phyloP scores from a whole-genome alignment of 495 filamentous ascomycete genomes.

The Apiosordaria backusii region DNA sequence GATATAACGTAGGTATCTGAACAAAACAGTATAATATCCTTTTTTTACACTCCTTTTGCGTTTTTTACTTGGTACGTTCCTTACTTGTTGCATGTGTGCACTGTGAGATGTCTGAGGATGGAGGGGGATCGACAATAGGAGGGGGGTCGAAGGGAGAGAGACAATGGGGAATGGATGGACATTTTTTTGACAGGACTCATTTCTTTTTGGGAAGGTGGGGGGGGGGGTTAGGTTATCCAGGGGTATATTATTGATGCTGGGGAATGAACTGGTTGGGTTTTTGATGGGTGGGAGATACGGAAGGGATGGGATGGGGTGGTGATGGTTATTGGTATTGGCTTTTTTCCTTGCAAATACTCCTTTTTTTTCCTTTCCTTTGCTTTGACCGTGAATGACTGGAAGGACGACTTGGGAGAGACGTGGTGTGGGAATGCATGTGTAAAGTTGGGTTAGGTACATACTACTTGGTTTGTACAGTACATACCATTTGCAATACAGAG shows the following conservation, averaged over 20 bases:
- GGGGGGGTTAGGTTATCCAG: too few species aligned
- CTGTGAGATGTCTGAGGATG: not conserved
- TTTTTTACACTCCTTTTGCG: not conserved
- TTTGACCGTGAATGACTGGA: too few species aligned
- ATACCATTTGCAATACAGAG: not conserved
- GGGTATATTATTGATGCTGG: not conserved
- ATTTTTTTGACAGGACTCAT: not conserved
- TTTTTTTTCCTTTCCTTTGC: not conserved
- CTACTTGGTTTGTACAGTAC: not conserved
- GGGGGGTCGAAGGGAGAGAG: not conserved
- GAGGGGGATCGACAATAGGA: not conserved
- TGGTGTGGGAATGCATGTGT: not conserved
- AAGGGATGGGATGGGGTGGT: not conserved
- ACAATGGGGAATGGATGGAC: not conserved
- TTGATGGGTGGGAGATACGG: too few species aligned
- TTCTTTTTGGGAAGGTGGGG: not conserved
- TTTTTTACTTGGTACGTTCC: not conserved
- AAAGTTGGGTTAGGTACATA: not conserved
- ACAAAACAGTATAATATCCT: not conserved
- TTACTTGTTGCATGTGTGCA: not conserved
- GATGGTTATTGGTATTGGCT: not conserved
- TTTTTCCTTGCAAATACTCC: too few species aligned
- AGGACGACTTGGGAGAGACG: not conserved
- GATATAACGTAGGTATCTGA: not conserved
- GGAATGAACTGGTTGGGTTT: not conserved